phyloP scores from a whole-genome alignment of 2,329 filamentous ascomycete species.

The Albophoma yamanashiensis region DNA sequence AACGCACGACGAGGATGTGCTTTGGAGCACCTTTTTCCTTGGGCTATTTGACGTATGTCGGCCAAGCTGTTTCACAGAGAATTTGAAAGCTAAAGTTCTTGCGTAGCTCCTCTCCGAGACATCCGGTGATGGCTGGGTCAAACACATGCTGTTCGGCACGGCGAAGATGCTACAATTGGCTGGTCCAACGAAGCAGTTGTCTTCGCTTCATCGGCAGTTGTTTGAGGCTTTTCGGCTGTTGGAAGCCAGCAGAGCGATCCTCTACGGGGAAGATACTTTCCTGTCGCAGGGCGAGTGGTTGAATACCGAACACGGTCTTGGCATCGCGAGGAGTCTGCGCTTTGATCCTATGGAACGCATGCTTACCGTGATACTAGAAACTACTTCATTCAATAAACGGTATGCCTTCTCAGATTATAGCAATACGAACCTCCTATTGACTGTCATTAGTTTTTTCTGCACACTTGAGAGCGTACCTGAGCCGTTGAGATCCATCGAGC shows the following conservation, averaged over 20 bases:
- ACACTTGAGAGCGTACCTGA: conserved; percentile 6
- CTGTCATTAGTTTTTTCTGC: conserved; percentile 8
- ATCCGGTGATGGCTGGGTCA: conserved; percentile 13
- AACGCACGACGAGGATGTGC: conserved; percentile 2
- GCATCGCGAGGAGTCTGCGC: too few species aligned
- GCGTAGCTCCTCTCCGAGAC: conserved; percentile 13
- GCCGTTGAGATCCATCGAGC: neutral
- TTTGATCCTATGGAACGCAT: neutral
- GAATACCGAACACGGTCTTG: neutral
- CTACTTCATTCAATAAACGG: conserved; percentile 11
- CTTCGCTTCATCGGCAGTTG: conserved; percentile 5
- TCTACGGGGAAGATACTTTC: conserved; percentile 13
- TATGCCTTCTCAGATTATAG: neutral
- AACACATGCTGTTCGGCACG: conserved; percentile 16
- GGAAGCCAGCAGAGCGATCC: conserved; percentile 12
- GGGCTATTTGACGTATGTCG: conserved; percentile 14
- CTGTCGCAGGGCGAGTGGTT: conserved; percentile 5
- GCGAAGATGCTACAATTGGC: conserved; percentile 9
- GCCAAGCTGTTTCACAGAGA: neutral
- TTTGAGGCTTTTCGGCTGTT: conserved; percentile 11
- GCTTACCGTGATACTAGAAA: conserved; percentile 4
- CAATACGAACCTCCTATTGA: too few species aligned
- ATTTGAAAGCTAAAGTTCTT: neutral
- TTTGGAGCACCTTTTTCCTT: conserved; percentile 16
- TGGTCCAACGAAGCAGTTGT: neutral